Base-by-base conservation (phyloP, 192 early-diverging fungal species). In the Coemansia sp. region DNA sequence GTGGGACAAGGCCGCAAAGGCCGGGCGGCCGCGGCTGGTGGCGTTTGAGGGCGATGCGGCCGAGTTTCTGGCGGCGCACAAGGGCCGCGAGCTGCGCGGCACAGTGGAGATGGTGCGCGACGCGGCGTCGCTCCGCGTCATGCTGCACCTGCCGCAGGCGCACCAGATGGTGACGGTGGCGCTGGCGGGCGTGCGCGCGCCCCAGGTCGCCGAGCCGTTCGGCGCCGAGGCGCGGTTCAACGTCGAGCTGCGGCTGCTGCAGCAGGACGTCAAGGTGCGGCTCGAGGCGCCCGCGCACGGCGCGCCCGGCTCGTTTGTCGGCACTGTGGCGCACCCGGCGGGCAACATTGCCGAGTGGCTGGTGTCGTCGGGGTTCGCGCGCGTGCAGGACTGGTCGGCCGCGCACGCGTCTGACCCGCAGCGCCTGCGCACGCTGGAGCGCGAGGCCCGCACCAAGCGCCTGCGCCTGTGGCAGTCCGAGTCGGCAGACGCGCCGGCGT, bases 61-160 rank as follows among this genome's bases (percentile, higher is more conserved):
- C 44, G 83, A 65, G 29, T 95, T 98, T 69, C 76, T 96, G 63
- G 90, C 92, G 24, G 86, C 86, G 63, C 83, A 94, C 79, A 93
- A 92, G 81, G 93, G 94, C 47, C 88, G 88, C 60, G 88, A 88
- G n/a, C 75, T 99, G 31, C 86, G 91, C 53, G 95, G 92, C 33
- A 90, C 97, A 27, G 84, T 99, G 72, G 98, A 99, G 79, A 94
- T 94, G 79, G 91, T 98, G n/a, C 94, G 96, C 50, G 95, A 97
- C 72, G 98, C 89, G 5, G 88, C 93, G 7, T 94, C 93, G 16
- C 87, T 91, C 62, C 91, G 95, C 16, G 90, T 95, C 5, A 84
- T 88, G 44, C 75, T 96, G 50, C 75, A 91, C 63, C 71, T 93
- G 36, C 84, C 86, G 12, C 87, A 90, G 34, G 90, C 91, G 74